These are phyloP conservation scores for Cydonia oblonga DNA, from an alignment of 331 rosid genomes.

Conservation along the genomic window DNA sequence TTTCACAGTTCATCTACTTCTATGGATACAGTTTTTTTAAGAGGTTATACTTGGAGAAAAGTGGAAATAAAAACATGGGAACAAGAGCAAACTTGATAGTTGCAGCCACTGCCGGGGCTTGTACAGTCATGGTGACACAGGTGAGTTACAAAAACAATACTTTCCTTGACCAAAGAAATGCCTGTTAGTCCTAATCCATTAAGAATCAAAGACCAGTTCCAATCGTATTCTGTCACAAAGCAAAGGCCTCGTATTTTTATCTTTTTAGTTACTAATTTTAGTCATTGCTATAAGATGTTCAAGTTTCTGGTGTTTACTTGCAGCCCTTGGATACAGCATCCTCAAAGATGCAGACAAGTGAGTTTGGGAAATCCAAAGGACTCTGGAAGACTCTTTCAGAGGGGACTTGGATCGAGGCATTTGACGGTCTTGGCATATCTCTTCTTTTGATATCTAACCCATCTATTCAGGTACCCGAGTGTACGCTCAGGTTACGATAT, in stretches of 20 bases:
- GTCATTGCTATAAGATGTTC: background rate
- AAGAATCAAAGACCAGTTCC: background rate
- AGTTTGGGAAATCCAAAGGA: slow-evolving; percentile 94
- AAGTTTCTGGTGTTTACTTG: slow-evolving; percentile 13
- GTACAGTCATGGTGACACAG: slow-evolving; percentile 73
- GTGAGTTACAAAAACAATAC: slow-evolving; percentile 19
- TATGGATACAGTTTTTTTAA: slow-evolving; percentile 88
- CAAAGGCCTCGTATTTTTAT: background rate
- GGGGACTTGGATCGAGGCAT: slow-evolving; percentile 81
- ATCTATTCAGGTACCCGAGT: slow-evolving; percentile 67
- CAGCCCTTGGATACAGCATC: slow-evolving; percentile 94
- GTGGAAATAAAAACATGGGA: slow-evolving; percentile 65
- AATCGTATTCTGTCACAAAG: background rate
- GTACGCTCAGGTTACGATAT: background rate
- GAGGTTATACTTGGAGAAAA: slow-evolving; percentile 57
- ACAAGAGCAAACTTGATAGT: slow-evolving; percentile 69
- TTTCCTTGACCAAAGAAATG: background rate
- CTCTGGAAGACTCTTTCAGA: slow-evolving; percentile 77
- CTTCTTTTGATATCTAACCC: slow-evolving; percentile 91
- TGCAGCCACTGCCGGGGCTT: slow-evolving; percentile 83
- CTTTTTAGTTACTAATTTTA: background rate
- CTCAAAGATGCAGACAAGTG: slow-evolving; percentile 92
- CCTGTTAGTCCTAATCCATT: background rate
- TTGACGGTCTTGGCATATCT: slow-evolving; percentile 83
- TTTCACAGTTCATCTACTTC: slow-evolving; percentile 75